Percentiles rank a stretch among this genome's conserved stretches.
Evolutionary conservation across 2,329 filamentous ascomycete genomes (phyloP).

Genomic region (Stagonosporopsis cucurbitacearum): DNA sequence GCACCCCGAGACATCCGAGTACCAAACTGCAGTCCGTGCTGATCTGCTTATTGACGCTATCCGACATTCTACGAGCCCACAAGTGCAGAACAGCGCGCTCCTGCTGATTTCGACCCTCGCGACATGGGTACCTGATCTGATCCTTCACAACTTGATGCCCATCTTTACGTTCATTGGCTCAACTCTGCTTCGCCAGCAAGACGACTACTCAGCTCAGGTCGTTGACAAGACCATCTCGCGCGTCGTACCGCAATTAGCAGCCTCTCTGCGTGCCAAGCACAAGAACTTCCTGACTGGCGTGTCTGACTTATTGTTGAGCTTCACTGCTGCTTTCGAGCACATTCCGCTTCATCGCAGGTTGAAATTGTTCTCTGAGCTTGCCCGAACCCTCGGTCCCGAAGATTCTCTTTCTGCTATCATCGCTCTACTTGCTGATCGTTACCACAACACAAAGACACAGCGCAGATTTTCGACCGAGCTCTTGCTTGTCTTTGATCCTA

Average conservation of each 20-base stretch:
- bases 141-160: conserved; percentile 97
- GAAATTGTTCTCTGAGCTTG: conserved; percentile 81
- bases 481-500: conserved; percentile 72
- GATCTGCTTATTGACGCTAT: conserved; percentile 95
- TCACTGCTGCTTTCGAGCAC: conserved; percentile 95
- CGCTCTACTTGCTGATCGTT: conserved; percentile 89
- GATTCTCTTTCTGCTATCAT: conserved; percentile 89
- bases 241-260: conserved; percentile 89
- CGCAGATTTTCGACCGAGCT: conserved; percentile 78
- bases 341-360: conserved; percentile 86
- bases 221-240: conserved; percentile 93
- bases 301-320: conserved; percentile 90
- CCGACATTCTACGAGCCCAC: conserved; percentile 86
- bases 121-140: conserved; percentile 84
- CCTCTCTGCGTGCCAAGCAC: conserved; percentile 78
- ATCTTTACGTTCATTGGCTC: conserved; percentile 98
- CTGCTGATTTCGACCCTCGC: conserved; percentile 87
- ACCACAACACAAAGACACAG: conserved; percentile 76
- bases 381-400: conserved; percentile 81
- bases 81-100: conserved; percentile 91
- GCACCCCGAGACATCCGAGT: conserved; percentile 64
- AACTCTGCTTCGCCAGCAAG: conserved; percentile 87
- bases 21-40: conserved; percentile 80
- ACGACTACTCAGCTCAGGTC: conserved; percentile 96
- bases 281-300: conserved; percentile 81